phyloP scores from a whole-genome alignment of 371 early-diverging fungal genomes.

The Syncephalastrum sp. region DNA sequence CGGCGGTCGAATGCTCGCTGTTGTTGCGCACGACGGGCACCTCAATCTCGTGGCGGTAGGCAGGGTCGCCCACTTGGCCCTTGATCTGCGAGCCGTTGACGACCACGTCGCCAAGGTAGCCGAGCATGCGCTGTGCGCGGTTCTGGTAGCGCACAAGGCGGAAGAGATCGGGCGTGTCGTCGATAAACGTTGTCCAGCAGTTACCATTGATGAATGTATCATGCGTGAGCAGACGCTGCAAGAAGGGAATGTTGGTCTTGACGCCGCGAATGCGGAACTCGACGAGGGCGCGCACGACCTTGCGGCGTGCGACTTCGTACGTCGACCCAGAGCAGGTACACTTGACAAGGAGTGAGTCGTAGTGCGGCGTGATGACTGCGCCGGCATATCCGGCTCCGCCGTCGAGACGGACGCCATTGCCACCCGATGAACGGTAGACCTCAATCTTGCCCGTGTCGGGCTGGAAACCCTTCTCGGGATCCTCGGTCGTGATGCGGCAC shows the following conservation, averaged over 20 bases:
- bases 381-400: constrained; percentile 90
- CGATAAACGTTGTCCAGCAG: constrained; percentile 96
- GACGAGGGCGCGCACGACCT: constrained; percentile 82
- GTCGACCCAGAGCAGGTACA: constrained; percentile 84
- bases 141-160: constrained; percentile 70
- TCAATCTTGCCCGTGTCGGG: constrained; percentile 95
- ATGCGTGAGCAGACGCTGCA: constrained; percentile 83
- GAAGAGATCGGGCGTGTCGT: constrained; percentile 91
- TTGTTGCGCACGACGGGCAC: constrained; percentile 56
- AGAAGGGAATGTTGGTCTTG: constrained; percentile 94
- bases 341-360: constrained; percentile 96
- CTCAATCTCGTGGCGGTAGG: constrained; percentile 57
- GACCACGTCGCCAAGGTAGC: constrained; percentile 88
- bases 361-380: constrained; percentile 90
- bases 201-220: constrained; percentile 73
- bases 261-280: constrained; percentile 96
- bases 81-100: constrained; percentile 92
- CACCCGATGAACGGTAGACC: constrained; percentile 86
- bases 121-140: constrained; percentile 85
- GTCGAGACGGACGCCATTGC: constrained; percentile 90
- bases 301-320: constrained; percentile 85
- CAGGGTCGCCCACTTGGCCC: constrained; percentile 79
- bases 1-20: constrained; percentile 33
- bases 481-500: constrained; percentile 95
- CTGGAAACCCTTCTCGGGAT: constrained; percentile 84